Percentiles rank a stretch among this genome's conserved stretches.
Conservation (phyloP, 495 filamentous ascomycete genomes). For the Trypethelium eluteriae region DNA sequence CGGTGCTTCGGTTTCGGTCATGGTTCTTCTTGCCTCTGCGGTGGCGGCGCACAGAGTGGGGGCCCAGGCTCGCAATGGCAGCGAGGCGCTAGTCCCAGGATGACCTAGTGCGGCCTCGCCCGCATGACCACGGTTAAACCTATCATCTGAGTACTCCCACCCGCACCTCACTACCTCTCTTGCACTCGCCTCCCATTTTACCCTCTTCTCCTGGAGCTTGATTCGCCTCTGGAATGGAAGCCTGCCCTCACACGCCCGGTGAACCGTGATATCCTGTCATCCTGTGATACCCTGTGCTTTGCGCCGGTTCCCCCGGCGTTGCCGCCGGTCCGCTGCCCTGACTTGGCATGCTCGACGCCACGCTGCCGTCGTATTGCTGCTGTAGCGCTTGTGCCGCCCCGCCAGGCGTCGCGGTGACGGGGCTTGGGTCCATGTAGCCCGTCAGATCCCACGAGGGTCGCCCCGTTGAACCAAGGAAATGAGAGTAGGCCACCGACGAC, state of each 20-base stretch:
- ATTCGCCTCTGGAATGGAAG: too few relatives aligned
- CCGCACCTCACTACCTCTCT: background rate
- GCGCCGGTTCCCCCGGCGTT: background rate
- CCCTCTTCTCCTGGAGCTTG: too few relatives aligned
- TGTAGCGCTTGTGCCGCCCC: conserved; percentile 1
- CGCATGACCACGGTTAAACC: background rate
- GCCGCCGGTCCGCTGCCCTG: background rate
- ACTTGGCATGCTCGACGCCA: background rate
- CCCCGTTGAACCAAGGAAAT: background rate
- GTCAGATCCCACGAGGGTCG: conserved; percentile 3
- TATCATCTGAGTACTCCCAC: background rate
- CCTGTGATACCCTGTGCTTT: background rate
- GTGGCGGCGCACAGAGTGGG: background rate
- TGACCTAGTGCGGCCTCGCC: background rate
- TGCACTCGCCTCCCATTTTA: too few relatives aligned
- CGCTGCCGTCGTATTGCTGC: background rate
- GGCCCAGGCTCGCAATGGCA: too few relatives aligned
- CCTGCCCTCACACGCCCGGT: background rate
- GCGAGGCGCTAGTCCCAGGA: background rate
- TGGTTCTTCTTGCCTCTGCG: background rate
- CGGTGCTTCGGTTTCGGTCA: too few relatives aligned
- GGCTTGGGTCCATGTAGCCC: background rate
- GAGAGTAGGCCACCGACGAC: background rate
- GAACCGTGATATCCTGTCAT: background rate
- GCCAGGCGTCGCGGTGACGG: conserved; percentile 3